A percentile compares a stretch with the other conserved stretches of the same genome.
Conservation (phyloP, 2,329 filamentous ascomycete genomes). For the Daldinia sp. region DNA sequence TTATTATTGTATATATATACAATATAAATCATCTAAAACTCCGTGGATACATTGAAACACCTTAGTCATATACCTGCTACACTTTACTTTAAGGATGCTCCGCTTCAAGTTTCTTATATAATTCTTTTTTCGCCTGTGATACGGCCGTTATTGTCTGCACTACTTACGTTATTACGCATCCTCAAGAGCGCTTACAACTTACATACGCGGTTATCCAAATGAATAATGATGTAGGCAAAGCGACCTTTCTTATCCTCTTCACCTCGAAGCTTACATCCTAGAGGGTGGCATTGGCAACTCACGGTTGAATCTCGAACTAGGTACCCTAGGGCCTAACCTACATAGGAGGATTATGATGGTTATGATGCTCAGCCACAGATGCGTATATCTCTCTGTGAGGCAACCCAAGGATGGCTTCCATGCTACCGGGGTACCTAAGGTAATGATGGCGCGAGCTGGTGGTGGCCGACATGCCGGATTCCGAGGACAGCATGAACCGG, state of each 20-base stretch:
- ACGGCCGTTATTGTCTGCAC: not conserved
- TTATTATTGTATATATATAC: not conserved
- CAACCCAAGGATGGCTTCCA: slow-evolving; percentile 20
- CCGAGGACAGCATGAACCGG: slow-evolving; percentile 14
- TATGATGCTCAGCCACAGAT: slow-evolving; percentile 32
- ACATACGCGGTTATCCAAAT: not conserved
- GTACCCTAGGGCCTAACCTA: not conserved
- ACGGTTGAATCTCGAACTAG: slow-evolving; percentile 3
- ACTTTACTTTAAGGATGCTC: not conserved
- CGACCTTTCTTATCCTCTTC: slow-evolving; percentile 6
- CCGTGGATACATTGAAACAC: not conserved
- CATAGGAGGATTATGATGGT: not conserved
- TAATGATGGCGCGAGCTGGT: slow-evolving; percentile 10
- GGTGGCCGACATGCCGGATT: slow-evolving; percentile 27
- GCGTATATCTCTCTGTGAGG: slow-evolving; percentile 17
- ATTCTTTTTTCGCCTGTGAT: not conserved
- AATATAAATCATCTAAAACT: not conserved
- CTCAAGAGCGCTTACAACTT: not conserved
- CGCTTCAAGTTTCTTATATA: not conserved
- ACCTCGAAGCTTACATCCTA: not conserved
- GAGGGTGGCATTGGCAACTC: slow-evolving; percentile 1
- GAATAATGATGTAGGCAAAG: not conserved
- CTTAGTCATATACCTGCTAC: slow-evolving; percentile 7
- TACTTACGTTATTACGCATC: not conserved
- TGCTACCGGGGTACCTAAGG: not conserved